Evolutionary conservation across 2,329 filamentous ascomycete species (phyloP).

Genomic region (Gnomoniopsis sp.): DNA sequence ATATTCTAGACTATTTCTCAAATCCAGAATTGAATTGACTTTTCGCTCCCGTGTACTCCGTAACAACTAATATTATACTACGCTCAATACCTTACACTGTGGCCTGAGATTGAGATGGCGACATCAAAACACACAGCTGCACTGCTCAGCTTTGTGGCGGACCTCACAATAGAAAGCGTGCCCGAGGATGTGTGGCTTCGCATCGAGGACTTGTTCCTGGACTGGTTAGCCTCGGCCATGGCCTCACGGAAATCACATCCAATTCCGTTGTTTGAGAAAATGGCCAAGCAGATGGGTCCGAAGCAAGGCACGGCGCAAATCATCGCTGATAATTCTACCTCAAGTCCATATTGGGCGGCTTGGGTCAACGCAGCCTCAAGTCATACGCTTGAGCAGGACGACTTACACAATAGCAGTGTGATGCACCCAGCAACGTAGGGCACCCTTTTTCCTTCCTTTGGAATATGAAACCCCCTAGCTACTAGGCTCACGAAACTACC

Average conservation of each 20-base stretch:
- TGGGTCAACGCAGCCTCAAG: constrained; percentile 5
- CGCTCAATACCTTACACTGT: not conserved
- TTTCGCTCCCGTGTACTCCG: too few relatives aligned
- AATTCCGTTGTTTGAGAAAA: not conserved
- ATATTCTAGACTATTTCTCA: too few relatives aligned
- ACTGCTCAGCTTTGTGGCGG: not conserved
- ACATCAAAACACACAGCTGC: not conserved
- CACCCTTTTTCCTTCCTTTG: not conserved
- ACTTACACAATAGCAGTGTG: constrained; percentile 3
- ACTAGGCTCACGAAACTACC: not conserved
- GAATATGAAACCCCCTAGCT: too few relatives aligned
- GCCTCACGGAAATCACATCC: not conserved
- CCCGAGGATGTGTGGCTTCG: constrained; percentile 2
- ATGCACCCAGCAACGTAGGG: constrained; percentile 4
- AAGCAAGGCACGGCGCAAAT: not conserved
- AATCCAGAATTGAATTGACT: too few relatives aligned
- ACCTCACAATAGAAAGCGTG: not conserved
- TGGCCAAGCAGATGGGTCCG: not conserved
- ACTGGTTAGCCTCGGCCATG: not conserved
- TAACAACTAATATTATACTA: too few relatives aligned
- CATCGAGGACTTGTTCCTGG: constrained; percentile 4
- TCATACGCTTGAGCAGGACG: constrained; percentile 5
- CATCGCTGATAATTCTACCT: not conserved
- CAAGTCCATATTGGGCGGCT: constrained; percentile 3
- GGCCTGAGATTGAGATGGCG: not conserved